These are phyloP conservation scores for Annona cherimola DNA, from an alignment of 164 flowering plant species.

Conservation along the genomic window DNA sequence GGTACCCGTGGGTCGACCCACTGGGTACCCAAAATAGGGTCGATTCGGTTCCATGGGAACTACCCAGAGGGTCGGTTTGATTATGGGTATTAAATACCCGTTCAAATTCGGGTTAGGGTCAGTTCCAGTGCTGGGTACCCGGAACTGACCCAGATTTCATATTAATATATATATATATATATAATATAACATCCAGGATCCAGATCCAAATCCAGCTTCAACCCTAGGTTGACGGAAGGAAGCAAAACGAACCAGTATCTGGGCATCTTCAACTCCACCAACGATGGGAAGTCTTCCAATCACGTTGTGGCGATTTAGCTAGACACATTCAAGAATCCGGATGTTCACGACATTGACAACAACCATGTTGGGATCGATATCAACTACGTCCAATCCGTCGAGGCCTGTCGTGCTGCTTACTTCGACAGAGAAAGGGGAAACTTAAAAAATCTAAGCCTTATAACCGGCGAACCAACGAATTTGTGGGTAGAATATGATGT, in stretches of 20 bases:
- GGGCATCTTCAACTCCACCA: slow-evolving; percentile 33
- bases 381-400: slow-evolving; percentile 28
- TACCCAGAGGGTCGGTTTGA: too few species aligned
- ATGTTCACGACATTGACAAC: slow-evolving; percentile 23
- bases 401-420: slow-evolving; percentile 27
- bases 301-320: slow-evolving; percentile 44
- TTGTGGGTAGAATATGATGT: slow-evolving; percentile 21
- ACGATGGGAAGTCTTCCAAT: slow-evolving; percentile 25
- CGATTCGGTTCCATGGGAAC: too few species aligned
- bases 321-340: slow-evolving; percentile 25
- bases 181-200: too few species aligned
- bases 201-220: too few species aligned
- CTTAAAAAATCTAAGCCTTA: slow-evolving; percentile 17
- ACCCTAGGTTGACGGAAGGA: too few species aligned
- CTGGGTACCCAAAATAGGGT: too few species aligned
- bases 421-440: slow-evolving; percentile 10
- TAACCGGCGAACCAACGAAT: slow-evolving; percentile 20
- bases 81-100: too few species aligned
- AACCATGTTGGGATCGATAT: slow-evolving; percentile 55
- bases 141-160: too few species aligned
- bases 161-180: too few species aligned
- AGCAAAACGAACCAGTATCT: slow-evolving; percentile 20
- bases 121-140: too few species aligned
- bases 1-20: too few species aligned
- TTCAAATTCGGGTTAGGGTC: too few species aligned